Conservation (phyloP, 495 filamentous ascomycete genomes). For the Lichenothelia convexa region DNA sequence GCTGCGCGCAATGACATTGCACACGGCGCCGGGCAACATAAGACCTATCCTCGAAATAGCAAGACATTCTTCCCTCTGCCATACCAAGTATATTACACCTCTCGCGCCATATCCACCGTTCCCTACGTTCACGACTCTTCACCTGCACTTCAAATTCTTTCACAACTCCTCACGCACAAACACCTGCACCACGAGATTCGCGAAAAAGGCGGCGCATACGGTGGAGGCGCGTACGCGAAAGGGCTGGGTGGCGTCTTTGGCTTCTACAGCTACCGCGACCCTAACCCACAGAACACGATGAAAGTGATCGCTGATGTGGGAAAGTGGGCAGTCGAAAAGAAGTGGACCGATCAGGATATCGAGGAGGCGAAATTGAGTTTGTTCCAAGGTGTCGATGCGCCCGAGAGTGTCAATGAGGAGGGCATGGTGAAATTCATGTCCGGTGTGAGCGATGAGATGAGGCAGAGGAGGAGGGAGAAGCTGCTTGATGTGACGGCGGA, state of each 20-base stretch:
- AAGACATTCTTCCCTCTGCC: conserved; percentile 87
- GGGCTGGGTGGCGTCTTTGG: conserved; percentile 71
- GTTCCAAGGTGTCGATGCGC: conserved; percentile 92
- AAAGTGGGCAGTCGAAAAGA: conserved; percentile 60
- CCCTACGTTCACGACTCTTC: conserved; percentile 61
- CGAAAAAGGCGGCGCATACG: conserved; percentile 94
- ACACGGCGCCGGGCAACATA: conserved; percentile 19
- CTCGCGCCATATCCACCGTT: conserved; percentile 60
- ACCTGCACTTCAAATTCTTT: conserved; percentile 68
- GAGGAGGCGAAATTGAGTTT: conserved; percentile 97
- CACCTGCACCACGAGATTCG: conserved; percentile 94
- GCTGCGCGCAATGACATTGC: conserved; percentile 22
- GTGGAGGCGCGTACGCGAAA: conserved; percentile 69
- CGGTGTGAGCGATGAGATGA: conserved; percentile 76
- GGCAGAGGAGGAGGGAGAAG: conserved; percentile 65
- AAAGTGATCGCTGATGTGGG: conserved; percentile 73
- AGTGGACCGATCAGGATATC: conserved; percentile 73
- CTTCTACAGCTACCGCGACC: conserved; percentile 91
- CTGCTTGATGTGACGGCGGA: conserved; percentile 71
- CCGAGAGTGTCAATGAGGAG: conserved; percentile 69
- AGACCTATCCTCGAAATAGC: conserved; percentile 22
- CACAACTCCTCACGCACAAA: conserved; percentile 90
- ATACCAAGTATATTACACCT: conserved; percentile 92
- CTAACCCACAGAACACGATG: conserved; percentile 80
- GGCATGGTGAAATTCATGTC: conserved; percentile 72